These are phyloP conservation scores for Galerina sulciceps DNA, from an alignment of 768 basidiomycete genomes.

Conservation along the genomic window DNA sequence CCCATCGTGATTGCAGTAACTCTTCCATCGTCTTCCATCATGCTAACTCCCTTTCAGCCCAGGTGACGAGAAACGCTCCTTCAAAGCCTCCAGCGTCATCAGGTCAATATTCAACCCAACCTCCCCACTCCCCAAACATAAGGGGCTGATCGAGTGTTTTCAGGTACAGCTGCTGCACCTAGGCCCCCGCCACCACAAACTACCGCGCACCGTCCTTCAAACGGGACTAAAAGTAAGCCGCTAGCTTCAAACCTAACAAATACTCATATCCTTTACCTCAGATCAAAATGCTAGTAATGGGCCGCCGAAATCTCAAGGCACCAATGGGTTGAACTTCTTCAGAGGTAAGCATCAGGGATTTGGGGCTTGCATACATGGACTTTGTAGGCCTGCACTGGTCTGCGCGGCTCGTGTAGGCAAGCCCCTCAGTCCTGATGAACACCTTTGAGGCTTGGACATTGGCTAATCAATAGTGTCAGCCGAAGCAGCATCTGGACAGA, in stretches of 20 bases:
- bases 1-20: conserved; percentile 15
- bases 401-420: conserved; percentile 16
- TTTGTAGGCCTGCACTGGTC: conserved; percentile 16
- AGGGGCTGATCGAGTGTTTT: conserved; percentile 15
- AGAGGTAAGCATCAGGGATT: conserved; percentile 20
- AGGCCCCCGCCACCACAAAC: conserved; percentile 19
- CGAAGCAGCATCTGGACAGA: conserved; percentile 14
- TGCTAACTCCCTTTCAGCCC: conserved; percentile 16
- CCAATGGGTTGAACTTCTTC: conserved; percentile 15
- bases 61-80: conserved; percentile 11
- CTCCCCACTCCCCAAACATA: conserved; percentile 8
- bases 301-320: conserved; percentile 15
- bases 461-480: conserved; percentile 14
- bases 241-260: conserved; percentile 11
- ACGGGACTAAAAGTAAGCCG: conserved; percentile 18
- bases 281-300: conserved; percentile 14
- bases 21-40: conserved; percentile 16
- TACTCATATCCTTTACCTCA: conserved; percentile 14
- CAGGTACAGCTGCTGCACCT: conserved; percentile 19
- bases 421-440: conserved; percentile 17
- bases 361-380: conserved; percentile 17
- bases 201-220: conserved; percentile 16
- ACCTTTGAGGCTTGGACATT: conserved; percentile 14
- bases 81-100: conserved; percentile 15
- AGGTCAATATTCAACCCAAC: conserved; percentile 12